Percentiles rank a stretch among this genome's conserved stretches.
Evolutionary conservation across 2,329 filamentous ascomycete genomes (phyloP).

Genomic region (Cryphonectria nitschkei): DNA sequence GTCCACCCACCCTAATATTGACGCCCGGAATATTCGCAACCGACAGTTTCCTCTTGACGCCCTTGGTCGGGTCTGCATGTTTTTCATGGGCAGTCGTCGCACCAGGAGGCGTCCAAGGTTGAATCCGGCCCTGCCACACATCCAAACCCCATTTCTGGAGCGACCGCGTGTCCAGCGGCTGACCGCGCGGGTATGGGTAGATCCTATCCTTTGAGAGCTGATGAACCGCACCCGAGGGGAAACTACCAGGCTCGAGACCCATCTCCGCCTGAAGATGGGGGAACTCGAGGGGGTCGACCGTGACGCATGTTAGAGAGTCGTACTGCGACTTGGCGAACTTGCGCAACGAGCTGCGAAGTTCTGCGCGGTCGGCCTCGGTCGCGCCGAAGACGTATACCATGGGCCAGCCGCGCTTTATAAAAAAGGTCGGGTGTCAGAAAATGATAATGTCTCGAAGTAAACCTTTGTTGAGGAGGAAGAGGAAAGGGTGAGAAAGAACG

Average conservation of each 20-base stretch:
- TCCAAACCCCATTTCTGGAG: slow-evolving; percentile 43
- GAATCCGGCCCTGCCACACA: slow-evolving; percentile 42
- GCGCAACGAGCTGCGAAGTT: slow-evolving; percentile 36
- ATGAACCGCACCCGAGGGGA: slow-evolving; percentile 42
- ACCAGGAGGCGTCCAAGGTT: slow-evolving; percentile 40
- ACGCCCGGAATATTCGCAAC: slow-evolving; percentile 31
- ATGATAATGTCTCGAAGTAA: neutral
- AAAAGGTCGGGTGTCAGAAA: neutral
- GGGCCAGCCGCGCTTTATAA: slow-evolving; percentile 39
- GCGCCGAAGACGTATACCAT: slow-evolving; percentile 44
- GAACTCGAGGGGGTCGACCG: slow-evolving; percentile 43
- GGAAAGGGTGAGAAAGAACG: no score
- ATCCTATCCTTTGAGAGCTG: slow-evolving; percentile 41
- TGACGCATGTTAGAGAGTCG: slow-evolving; percentile 40
- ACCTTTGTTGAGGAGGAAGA: neutral
- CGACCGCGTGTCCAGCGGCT: slow-evolving; percentile 34
- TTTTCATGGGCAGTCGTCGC: slow-evolving; percentile 33
- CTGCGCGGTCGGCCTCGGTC: slow-evolving; percentile 36
- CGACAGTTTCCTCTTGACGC: slow-evolving; percentile 31
- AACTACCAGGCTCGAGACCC: slow-evolving; percentile 36
- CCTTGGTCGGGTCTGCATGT: slow-evolving; percentile 33
- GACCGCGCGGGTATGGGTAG: slow-evolving; percentile 42
- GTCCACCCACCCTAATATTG: slow-evolving; percentile 33
- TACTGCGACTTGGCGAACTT: slow-evolving; percentile 41
- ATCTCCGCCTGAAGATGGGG: slow-evolving; percentile 39